These are phyloP conservation scores for Salvia sclarea DNA, from an alignment of 305 asterid species.

Conservation along the genomic window DNA sequence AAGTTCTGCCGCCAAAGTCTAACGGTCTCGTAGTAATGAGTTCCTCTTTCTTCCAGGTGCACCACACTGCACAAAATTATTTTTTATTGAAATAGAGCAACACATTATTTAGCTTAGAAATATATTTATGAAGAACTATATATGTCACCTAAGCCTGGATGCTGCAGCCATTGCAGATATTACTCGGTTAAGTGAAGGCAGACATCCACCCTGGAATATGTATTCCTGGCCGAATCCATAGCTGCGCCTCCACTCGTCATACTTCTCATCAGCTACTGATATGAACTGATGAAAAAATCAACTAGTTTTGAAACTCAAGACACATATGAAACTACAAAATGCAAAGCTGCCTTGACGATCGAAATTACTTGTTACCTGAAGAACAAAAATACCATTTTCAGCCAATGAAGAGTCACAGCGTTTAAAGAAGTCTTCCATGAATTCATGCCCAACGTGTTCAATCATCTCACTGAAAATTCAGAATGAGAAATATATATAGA, in stretches of 20 bases:
- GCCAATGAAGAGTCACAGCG: slow-evolving; percentile 57
- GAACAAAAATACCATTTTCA: slow-evolving; percentile 55
- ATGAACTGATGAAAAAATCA: slow-evolving; percentile 37
- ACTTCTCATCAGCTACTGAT: slow-evolving; percentile 55
- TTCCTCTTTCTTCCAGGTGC: slow-evolving; percentile 61
- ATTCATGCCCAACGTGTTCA: slow-evolving; percentile 74
- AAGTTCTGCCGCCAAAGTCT: slow-evolving; percentile 33
- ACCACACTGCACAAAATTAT: slow-evolving; percentile 45
- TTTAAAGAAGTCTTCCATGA: slow-evolving; percentile 54
- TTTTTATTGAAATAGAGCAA: neutral
- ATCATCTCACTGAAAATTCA: slow-evolving; percentile 58
- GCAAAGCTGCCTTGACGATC: too few relatives aligned
- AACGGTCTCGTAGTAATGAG: slow-evolving; percentile 58
- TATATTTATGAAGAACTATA: neutral
- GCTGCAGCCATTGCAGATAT: slow-evolving; percentile 61
- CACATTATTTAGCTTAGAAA: neutral
- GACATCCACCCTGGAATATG: slow-evolving; percentile 68
- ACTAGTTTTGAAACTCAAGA: neutral
- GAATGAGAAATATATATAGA: neutral
- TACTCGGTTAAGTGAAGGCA: slow-evolving; percentile 59
- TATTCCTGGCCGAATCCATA: slow-evolving; percentile 58
- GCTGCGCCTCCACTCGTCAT: slow-evolving; percentile 53
- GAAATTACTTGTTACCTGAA: slow-evolving; percentile 45
- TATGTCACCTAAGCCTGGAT: slow-evolving; percentile 46
- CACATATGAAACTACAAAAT: too few relatives aligned